Conservation (phyloP, 441 rosid species). For the Gossypium schwendimanii region DNA sequence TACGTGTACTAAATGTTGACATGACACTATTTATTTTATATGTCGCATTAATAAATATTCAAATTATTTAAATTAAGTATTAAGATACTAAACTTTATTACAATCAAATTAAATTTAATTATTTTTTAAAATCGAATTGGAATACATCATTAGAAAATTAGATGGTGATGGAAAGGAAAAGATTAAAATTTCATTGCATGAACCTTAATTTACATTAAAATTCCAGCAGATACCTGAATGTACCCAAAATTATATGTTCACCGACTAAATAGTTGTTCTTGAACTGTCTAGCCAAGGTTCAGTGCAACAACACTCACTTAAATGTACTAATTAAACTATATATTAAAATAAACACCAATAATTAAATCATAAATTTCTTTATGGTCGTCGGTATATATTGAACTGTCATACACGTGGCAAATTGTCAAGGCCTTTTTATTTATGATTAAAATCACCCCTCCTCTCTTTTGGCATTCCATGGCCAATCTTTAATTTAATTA, state of each 20-base stretch:
- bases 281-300: slow-evolving; percentile 1
- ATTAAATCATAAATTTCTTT: neutral
- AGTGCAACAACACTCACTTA: neutral
- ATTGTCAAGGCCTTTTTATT: slow-evolving; percentile 10
- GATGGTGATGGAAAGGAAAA: no score
- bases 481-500: neutral
- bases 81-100: no score
- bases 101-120: no score
- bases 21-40: no score
- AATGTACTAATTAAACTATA: neutral
- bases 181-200: neutral
- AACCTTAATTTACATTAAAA: neutral
- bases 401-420: slow-evolving; percentile 41
- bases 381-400: slow-evolving; percentile 20
- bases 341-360: neutral
- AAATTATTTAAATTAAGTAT: no score
- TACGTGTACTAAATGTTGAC: accelerated
- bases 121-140: no score
- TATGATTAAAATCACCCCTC: neutral
- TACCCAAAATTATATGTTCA: neutral
- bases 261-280: neutral
- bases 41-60: no score
- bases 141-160: no score
- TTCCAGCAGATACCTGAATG: neutral
- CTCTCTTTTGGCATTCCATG: slow-evolving; percentile 20